Conservation (phyloP, 2,329 filamentous ascomycete species). For the Microdochium bolleyi region DNA sequence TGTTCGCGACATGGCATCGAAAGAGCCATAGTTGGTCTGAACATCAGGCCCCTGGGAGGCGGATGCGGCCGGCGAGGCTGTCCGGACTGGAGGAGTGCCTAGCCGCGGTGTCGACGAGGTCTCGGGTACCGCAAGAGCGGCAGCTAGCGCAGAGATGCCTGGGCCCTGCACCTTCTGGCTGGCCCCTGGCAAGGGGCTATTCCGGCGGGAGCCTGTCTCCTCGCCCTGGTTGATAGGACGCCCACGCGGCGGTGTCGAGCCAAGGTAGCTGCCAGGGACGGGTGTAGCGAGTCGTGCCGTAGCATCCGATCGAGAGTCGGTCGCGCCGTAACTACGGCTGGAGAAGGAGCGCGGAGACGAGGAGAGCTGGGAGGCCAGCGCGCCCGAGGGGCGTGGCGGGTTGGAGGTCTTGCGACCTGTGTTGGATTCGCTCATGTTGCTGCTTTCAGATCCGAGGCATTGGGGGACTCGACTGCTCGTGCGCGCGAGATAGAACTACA, state of each 20-base stretch:
- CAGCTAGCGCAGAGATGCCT: slow-evolving; percentile 79
- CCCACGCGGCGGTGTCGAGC: slow-evolving; percentile 39
- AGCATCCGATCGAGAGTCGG: slow-evolving; percentile 48
- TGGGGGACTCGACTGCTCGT: background rate
- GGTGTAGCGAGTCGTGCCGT: slow-evolving; percentile 56
- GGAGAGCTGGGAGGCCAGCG: slow-evolving; percentile 25
- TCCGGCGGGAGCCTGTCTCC: slow-evolving; percentile 28
- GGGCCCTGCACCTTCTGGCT: slow-evolving; percentile 63
- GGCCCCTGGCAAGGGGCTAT: slow-evolving; percentile 59
- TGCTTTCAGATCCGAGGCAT: background rate
- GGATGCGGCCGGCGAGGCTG: slow-evolving; percentile 49
- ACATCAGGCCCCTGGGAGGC: slow-evolving; percentile 39
- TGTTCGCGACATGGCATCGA: slow-evolving; percentile 58
- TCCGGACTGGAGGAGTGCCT: slow-evolving; percentile 54
- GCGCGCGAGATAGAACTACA: background rate
- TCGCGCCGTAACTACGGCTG: slow-evolving; percentile 38
- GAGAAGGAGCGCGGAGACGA: slow-evolving; percentile 40
- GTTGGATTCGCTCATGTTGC: background rate
- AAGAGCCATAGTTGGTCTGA: slow-evolving; percentile 76
- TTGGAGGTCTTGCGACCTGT: background rate
- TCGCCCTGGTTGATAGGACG: slow-evolving; percentile 37
- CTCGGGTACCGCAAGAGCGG: slow-evolving; percentile 70
- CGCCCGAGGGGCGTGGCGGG: background rate
- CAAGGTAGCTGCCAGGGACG: slow-evolving; percentile 36
- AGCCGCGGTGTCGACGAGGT: slow-evolving; percentile 63